Evolutionary conservation across 1,284 basidiomycete genomes (phyloP), one percentile per base, ranked within the genome.

Genomic region (Trametes hirsuta): DNA sequence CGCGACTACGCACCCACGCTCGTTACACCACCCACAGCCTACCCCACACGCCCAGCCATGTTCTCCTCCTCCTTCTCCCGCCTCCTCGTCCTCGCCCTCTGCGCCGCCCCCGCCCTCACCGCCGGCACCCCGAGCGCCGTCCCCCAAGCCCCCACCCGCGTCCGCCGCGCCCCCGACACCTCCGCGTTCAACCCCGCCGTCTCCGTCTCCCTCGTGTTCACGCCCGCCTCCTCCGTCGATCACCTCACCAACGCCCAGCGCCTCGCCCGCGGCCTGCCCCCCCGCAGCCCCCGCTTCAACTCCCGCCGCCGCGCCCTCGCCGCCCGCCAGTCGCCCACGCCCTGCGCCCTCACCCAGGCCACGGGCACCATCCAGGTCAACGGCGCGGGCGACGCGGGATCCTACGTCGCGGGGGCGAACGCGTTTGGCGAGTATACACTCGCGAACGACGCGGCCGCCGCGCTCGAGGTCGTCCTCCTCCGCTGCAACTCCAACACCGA

Each of bases 11-110:
- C 58, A 30, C 30, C 48, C 55, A 62, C 61, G 22, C 34, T 62
- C 61, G 9, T 59, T 62, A 53, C 18, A 18, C 47, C 36, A 36
- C 48, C 9, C 36, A 36, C 52, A 77, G 0, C 66, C 82, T 37
- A 81, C 81, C 63, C 68, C 78, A 5, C 68, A 40, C 4, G 6
- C 39, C 81, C 11, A 30, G 77, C 79, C 1, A 81, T 83, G 60
- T 78, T 81, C 41, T 74, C 78, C n/a, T 82, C 74, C 21, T 58
- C 82, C 40, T 68, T 74, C 22, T 73, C 59, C 37, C 57, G 70
- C 39, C 44, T 75, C 39, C 55, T 67, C 22, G 34, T 62, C 24
- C 70, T 67, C 6, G 55, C 74, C 8, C 58, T 75, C 45, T 55
- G 66, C 49, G 59, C 69, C 21, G 69, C 66, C 47, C 75, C 71